Evolutionary conservation across 169 alveolate species (phyloP).

Genomic region (Toxoplasma gondii): DNA sequence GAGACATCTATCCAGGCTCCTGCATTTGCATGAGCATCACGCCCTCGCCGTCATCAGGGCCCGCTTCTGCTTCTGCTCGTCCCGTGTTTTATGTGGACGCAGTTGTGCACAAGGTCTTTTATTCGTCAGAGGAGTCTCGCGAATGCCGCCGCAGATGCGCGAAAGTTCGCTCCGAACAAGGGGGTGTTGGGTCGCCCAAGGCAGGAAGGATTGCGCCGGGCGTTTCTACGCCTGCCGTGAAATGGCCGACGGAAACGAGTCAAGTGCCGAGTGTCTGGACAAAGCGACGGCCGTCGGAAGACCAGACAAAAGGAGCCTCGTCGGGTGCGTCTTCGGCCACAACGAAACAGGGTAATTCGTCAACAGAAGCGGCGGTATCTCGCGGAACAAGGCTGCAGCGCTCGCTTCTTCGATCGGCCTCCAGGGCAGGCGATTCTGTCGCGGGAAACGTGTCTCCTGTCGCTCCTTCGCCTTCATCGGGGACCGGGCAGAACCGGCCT

Average conservation of each 20-base stretch:
- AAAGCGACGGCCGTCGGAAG: not conserved
- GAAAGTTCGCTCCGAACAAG: not conserved
- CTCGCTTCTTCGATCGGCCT: not conserved
- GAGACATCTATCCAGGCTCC: conserved; percentile 61
- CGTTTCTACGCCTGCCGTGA: not conserved
- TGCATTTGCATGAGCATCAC: conserved; percentile 55
- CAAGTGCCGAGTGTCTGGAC: not conserved
- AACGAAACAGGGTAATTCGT: not conserved
- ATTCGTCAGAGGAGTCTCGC: conserved; percentile 47
- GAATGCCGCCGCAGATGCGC: conserved; percentile 18
- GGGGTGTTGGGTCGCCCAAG: not conserved
- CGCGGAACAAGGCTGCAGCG: not conserved
- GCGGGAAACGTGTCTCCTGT: too few species aligned
- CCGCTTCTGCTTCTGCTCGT: not conserved
- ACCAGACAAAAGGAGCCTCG: not conserved
- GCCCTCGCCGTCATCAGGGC: conserved; percentile 12
- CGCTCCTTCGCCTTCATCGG: not conserved
- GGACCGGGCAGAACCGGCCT: not conserved
- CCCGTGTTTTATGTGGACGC: conserved; percentile 54
- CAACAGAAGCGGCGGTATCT: not conserved
- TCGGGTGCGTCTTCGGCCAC: not conserved
- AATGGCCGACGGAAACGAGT: not conserved
- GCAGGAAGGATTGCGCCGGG: not conserved
- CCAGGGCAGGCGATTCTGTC: not conserved
- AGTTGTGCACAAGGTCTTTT: conserved; percentile 58